A percentile compares a stretch with the other conserved stretches of the same genome.
Conservation (phyloP, 2,329 filamentous ascomycete genomes). For the Aspergillus eucalypticola region DNA sequence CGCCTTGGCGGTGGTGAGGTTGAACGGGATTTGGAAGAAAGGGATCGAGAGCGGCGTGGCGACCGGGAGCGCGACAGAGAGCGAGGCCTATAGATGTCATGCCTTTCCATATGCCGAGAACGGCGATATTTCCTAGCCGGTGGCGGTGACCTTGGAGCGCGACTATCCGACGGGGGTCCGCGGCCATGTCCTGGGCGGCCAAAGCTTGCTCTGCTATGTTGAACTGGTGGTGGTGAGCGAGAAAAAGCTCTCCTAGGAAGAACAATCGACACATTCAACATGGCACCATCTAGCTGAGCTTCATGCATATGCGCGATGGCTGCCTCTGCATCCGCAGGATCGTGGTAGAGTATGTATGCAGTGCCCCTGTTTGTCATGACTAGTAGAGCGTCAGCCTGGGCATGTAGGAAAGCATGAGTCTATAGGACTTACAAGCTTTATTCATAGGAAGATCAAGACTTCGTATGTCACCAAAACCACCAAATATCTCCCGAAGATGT, state of each 20-base stretch:
- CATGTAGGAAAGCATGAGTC: neutral
- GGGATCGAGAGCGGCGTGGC: slow-evolving; percentile 39
- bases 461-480: slow-evolving; percentile 78
- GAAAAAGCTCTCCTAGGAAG: slow-evolving; percentile 81
- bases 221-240: slow-evolving; percentile 71
- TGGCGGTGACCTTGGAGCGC: slow-evolving; percentile 36
- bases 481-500: slow-evolving; percentile 90
- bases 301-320: slow-evolving; percentile 98
- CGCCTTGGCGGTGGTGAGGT: slow-evolving; percentile 44
- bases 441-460: slow-evolving; percentile 91
- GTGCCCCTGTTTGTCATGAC: slow-evolving; percentile 89
- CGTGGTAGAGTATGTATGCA: slow-evolving; percentile 83
- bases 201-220: slow-evolving; percentile 62
- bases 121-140: slow-evolving; percentile 43
- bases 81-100: slow-evolving; percentile 61
- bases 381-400: slow-evolving; percentile 38
- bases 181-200: slow-evolving; percentile 46
- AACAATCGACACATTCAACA: slow-evolving; percentile 85
- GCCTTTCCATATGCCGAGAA: slow-evolving; percentile 48
- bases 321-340: slow-evolving; percentile 75
- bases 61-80: slow-evolving; percentile 55
- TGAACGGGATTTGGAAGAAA: slow-evolving; percentile 42
- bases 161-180: slow-evolving; percentile 27
- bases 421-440: slow-evolving; percentile 65
- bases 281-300: slow-evolving; percentile 82